phyloP scores from a whole-genome alignment of 1,284 basidiomycete genomes.

The Malassezia cuniculi region DNA sequence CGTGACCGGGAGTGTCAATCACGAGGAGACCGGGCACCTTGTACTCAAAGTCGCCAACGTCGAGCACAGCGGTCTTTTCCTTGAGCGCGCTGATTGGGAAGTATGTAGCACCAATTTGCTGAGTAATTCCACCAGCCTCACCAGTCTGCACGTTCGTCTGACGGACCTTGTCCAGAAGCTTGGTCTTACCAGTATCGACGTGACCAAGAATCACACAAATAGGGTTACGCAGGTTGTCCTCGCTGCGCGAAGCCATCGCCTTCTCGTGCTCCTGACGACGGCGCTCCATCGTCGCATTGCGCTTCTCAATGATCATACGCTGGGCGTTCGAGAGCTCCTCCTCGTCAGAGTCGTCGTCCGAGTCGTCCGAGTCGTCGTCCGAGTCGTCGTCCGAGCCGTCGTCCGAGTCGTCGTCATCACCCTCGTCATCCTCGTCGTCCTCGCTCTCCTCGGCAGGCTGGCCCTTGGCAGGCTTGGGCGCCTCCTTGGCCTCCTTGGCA shows the following conservation, averaged over 20 bases:
- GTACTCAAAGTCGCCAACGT: constrained; percentile 75
- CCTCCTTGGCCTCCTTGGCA: constrained; percentile 9
- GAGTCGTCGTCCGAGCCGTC: constrained; percentile 50
- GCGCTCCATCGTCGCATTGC: constrained; percentile 69
- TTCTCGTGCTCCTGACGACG: constrained; percentile 70
- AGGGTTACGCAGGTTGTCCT: constrained; percentile 82
- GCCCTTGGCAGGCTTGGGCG: not conserved
- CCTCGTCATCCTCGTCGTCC: constrained; percentile 9
- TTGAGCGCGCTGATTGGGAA: constrained; percentile 95
- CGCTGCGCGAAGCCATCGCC: constrained; percentile 72
- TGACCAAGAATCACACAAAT: constrained; percentile 99
- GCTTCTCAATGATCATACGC: constrained; percentile 60
- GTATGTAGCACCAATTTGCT: constrained; percentile 99
- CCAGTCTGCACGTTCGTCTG: constrained; percentile 99
- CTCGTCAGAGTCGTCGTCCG: constrained; percentile 48
- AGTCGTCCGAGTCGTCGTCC: constrained; percentile 51
- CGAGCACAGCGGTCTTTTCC: constrained; percentile 80
- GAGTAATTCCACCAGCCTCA: constrained; percentile 98
- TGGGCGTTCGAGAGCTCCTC: constrained; percentile 44
- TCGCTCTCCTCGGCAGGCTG: not conserved
- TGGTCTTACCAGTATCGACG: constrained; percentile 99
- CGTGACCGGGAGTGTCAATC: constrained; percentile 98
- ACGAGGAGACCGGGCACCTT: constrained; percentile 91
- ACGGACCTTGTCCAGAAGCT: constrained; percentile 96
- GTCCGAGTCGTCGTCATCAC: constrained; percentile 37